Percentiles rank a stretch among this genome's conserved stretches.
phyloP scores from a whole-genome alignment of 2,329 filamentous ascomycete genomes.

The Neurospora crassa region DNA sequence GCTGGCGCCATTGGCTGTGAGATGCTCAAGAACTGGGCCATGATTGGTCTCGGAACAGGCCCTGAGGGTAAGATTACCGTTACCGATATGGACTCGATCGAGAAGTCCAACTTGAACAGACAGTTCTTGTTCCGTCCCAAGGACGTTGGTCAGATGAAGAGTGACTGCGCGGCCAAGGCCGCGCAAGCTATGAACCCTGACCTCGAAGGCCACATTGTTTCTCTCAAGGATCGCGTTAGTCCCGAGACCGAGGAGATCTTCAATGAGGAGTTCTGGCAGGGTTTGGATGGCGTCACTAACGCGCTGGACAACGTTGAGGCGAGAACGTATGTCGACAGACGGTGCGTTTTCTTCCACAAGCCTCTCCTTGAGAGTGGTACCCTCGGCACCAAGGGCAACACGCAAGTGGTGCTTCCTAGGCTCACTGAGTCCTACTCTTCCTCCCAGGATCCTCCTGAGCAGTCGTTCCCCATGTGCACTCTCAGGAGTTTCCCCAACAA shows the following conservation, averaged over 20 bases:
- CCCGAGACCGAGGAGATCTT: constrained; percentile 89
- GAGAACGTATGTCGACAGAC: constrained; percentile 87
- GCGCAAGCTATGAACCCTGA: constrained; percentile 95
- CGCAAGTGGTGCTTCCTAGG: constrained; percentile 83
- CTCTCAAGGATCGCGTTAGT: constrained; percentile 82
- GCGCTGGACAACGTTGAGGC: constrained; percentile 97
- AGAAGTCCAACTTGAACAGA: constrained; percentile 96
- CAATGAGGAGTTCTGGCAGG: constrained; percentile 84
- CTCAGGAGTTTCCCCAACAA: constrained; percentile 94
- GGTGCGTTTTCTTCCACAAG: constrained; percentile 98
- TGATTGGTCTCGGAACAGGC: constrained; percentile 90
- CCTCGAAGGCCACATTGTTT: constrained; percentile 73
- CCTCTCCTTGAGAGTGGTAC: constrained; percentile 93
- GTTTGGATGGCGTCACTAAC: constrained; percentile 87
- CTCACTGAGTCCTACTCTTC: constrained; percentile 92
- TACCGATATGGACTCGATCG: constrained; percentile 97
- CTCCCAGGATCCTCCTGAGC: constrained; percentile 94
- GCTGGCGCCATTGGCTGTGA: constrained; percentile 97
- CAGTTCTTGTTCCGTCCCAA: constrained; percentile 92
- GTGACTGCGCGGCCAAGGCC: constrained; percentile 82
- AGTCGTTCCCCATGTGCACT: constrained; percentile 98
- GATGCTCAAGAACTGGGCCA: constrained; percentile 99
- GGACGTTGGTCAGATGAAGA: constrained; percentile 95
- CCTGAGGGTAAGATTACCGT: constrained; percentile 83
- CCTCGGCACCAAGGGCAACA: constrained; percentile 98